phyloP scores from a whole-genome alignment of 2,329 filamentous ascomycete genomes.

The Phaeosphaeriaceae sp. region DNA sequence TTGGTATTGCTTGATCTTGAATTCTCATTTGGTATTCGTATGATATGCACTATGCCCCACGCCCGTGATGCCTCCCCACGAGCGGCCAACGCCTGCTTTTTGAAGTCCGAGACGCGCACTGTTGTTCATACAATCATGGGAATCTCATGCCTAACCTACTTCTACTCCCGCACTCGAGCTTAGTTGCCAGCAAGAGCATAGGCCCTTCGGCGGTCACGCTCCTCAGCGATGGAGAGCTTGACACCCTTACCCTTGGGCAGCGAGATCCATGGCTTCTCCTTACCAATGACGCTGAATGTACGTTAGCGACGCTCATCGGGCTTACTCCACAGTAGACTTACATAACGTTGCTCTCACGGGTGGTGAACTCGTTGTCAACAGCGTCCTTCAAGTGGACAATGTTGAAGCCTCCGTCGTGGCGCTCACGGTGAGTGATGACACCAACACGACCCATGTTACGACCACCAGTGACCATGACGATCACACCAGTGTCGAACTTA shows the following conservation, averaged over 20 bases:
- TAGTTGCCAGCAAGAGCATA: constrained; percentile 62
- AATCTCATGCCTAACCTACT: constrained; percentile 35
- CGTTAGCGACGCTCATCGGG: constrained; percentile 15
- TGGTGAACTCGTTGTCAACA: constrained; percentile 99
- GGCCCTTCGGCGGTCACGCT: constrained; percentile 96
- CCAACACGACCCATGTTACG: constrained; percentile 99
- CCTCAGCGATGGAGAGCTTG: constrained; percentile 95
- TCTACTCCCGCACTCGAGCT: constrained; percentile 24
- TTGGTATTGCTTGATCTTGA: constrained; percentile 6
- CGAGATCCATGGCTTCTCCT: constrained; percentile 99
- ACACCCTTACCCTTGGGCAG: constrained; percentile 99
- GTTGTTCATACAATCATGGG: constrained; percentile 35
- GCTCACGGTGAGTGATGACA: constrained; percentile 99
- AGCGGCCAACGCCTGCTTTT: constrained; percentile 46
- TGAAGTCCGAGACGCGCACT: constrained; percentile 36
- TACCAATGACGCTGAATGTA: constrained; percentile 75
- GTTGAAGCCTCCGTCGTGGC: constrained; percentile 99
- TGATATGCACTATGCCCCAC: constrained; percentile 41
- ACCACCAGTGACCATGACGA: constrained; percentile 99
- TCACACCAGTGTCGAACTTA: constrained; percentile 97
- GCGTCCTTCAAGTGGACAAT: constrained; percentile 99
- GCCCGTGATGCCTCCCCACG: constrained; percentile 39
- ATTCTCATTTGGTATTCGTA: constrained; percentile 43
- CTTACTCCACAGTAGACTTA: constrained; percentile 21
- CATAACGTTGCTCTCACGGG: constrained; percentile 99